Evolutionary conservation across 1,284 basidiomycete genomes (phyloP).

Genomic region (Sparassis latifolia): DNA sequence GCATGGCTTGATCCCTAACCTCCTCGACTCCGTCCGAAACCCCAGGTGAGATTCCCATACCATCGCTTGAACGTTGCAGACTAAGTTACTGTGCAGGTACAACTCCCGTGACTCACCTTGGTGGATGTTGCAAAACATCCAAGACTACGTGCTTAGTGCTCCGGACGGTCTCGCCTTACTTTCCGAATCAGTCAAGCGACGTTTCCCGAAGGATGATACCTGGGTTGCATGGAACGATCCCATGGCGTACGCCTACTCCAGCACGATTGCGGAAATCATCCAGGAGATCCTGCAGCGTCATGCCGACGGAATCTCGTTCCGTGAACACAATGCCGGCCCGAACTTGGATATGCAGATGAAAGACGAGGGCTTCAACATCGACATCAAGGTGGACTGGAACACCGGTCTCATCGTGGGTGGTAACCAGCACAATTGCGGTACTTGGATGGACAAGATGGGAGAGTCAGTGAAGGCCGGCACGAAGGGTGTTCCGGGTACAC

Average conservation of each 20-base stretch:
- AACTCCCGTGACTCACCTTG: slow-evolving; percentile 91
- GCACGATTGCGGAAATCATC: slow-evolving; percentile 86
- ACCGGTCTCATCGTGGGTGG: slow-evolving; percentile 91
- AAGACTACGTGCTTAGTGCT: slow-evolving; percentile 84
- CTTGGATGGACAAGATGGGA: slow-evolving; percentile 99
- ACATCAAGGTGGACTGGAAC: slow-evolving; percentile 90
- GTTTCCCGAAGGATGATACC: slow-evolving; percentile 90
- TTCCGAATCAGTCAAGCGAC: slow-evolving; percentile 76
- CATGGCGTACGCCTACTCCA: slow-evolving; percentile 75
- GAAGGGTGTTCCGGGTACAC: slow-evolving; percentile 91
- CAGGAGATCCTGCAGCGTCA: slow-evolving; percentile 97
- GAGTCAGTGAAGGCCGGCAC: slow-evolving; percentile 88
- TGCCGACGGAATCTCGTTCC: slow-evolving; percentile 87
- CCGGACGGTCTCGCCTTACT: slow-evolving; percentile 83
- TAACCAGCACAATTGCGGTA: slow-evolving; percentile 79
- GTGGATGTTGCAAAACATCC: slow-evolving; percentile 99
- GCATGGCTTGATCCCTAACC: slow-evolving; percentile 89
- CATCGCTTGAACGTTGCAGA: background rate
- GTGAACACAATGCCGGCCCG: slow-evolving; percentile 94
- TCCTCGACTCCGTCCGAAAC: slow-evolving; percentile 80
- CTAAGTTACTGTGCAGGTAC: slow-evolving; percentile 44
- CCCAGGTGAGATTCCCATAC: slow-evolving; percentile 53
- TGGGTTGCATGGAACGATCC: slow-evolving; percentile 92
- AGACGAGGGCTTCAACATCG: slow-evolving; percentile 89
- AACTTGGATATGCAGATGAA: slow-evolving; percentile 96